Evolutionary conservation across 805 yeast species (phyloP), one percentile per base, ranked within the genome.

Genomic region (Debaryomyces prosopidis): DNA sequence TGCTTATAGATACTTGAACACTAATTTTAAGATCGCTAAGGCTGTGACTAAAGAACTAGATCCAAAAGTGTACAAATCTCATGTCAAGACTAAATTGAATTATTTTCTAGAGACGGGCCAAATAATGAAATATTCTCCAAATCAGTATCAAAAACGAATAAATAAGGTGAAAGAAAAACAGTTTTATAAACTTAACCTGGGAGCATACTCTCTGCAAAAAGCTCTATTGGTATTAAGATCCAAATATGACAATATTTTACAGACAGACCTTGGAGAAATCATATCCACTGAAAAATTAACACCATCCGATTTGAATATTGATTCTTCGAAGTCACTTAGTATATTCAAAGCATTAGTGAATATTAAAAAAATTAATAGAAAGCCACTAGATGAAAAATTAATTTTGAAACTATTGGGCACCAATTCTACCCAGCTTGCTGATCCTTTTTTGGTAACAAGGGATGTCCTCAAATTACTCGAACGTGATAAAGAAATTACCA

Each of bases 361-460:
- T n/a, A 48, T 68, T 12, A 61, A 58, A 42, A 53, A 49, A 17
- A 44, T 55, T 14, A 49, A 56, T n/a, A 57, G 57, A 14, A 55
- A 50, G 32, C 59, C 63, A n/a, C 44, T 63, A 7, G 79, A 82
- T 51, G 65, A 68, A 42, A 62, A 80, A 40, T 60, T 85, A 45
- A 52, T 80, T 34, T 77, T 77, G 55, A 70, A 76, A 2, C 65
- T 85, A 5, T 57, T 86, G 19, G 92, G 91, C 2, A 75, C 81
- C 0, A 77, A 78, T 26, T 81, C 77, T 4, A 70, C 69, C 23
- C 86, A 81, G 56, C 49, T 87, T 28, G 63, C 73, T 40, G 89
- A 87, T 58, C 78, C 89, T 0, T 68, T 69, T 40, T 54, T 77
- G 20, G 81, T 86, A 11, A 79, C 79, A 15, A 59, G 71, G 32